phyloP scores from a whole-genome alignment of 768 basidiomycete species.

The Galerina marginata region DNA sequence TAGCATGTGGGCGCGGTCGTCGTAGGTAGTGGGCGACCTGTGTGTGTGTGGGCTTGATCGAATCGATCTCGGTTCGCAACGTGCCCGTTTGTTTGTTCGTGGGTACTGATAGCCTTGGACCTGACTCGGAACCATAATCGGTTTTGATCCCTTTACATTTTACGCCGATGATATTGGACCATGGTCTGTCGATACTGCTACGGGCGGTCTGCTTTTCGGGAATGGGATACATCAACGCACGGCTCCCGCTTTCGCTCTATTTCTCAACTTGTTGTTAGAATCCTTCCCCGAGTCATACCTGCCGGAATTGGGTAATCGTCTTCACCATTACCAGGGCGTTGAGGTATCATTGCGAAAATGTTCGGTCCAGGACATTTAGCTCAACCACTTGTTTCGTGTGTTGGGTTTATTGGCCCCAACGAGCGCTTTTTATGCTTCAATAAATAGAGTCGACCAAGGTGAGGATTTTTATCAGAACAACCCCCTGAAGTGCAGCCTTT shows the following conservation, averaged over 20 bases:
- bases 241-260: neutral
- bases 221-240: neutral
- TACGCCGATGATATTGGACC: neutral
- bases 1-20: slow-evolving; percentile 1
- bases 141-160: neutral
- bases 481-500: no score
- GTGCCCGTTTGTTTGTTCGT: neutral
- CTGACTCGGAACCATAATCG: neutral
- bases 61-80: neutral
- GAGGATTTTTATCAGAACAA: no score
- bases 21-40: neutral
- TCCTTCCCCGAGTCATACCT: neutral
- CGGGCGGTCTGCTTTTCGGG: slow-evolving; percentile 5
- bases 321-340: no score
- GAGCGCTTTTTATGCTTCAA: no score
- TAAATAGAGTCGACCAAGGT: no score
- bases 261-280: neutral
- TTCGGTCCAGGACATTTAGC: no score
- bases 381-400: no score
- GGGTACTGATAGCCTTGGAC: neutral
- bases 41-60: neutral
- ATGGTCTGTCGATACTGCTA: neutral
- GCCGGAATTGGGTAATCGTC: neutral
- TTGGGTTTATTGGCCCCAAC: no score
- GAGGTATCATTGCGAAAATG: no score